Evolutionary conservation across 2,329 filamentous ascomycete species (phyloP).

Genomic region (Pestalotiopsis sp.): DNA sequence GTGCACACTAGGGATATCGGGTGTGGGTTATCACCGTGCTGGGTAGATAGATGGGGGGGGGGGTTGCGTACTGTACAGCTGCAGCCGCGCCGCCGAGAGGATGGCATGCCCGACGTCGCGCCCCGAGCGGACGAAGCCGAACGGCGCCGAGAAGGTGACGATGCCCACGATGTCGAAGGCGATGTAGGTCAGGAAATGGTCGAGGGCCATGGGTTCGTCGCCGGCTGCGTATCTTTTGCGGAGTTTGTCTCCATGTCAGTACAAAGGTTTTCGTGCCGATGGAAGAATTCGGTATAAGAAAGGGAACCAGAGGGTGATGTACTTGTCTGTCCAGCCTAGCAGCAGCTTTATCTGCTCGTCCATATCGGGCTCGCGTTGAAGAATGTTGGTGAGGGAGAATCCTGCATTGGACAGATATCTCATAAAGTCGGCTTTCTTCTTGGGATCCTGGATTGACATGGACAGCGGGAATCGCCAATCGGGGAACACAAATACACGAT

Average conservation of each 20-base stretch:
- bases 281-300: background rate
- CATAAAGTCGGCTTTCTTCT: background rate
- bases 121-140: slow-evolving; percentile 31
- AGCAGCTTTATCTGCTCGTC: slow-evolving; percentile 18
- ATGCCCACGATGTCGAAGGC: slow-evolving; percentile 36
- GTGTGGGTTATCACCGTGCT: no score
- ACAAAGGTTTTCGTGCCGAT: background rate
- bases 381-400: background rate
- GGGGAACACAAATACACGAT: background rate
- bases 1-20: slow-evolving; percentile 13
- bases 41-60: no score
- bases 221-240: background rate
- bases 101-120: slow-evolving; percentile 33
- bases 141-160: slow-evolving; percentile 30
- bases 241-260: no score
- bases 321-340: slow-evolving; percentile 20
- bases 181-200: slow-evolving; percentile 26
- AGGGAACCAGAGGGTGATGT: background rate
- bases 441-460: slow-evolving; percentile 1
- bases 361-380: slow-evolving; percentile 13
- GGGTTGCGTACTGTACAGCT: slow-evolving; percentile 14
- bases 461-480: background rate
- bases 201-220: slow-evolving; percentile 20
- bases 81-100: slow-evolving; percentile 19
- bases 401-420: background rate